phyloP scores from a whole-genome alignment of 371 early-diverging fungal genomes.

The Mucor mucedo region DNA sequence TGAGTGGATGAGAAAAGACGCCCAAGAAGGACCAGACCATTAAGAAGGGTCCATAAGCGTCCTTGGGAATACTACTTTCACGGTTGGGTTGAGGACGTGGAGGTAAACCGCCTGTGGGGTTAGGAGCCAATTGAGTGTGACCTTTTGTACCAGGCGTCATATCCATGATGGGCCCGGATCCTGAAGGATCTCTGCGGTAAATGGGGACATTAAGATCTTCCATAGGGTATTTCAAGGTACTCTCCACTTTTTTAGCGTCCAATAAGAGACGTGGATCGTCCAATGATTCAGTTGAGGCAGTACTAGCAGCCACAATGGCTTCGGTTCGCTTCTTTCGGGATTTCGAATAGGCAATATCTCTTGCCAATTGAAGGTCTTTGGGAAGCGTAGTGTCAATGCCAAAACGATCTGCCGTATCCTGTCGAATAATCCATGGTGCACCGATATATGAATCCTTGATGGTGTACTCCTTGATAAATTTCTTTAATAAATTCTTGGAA shows the following conservation, averaged over 20 bases:
- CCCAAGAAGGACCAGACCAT: constrained; percentile 55
- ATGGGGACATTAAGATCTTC: constrained; percentile 62
- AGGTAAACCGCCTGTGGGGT: constrained; percentile 43
- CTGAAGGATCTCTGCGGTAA: constrained; percentile 41
- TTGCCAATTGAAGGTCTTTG: constrained; percentile 46
- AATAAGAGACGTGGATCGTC: constrained; percentile 16
- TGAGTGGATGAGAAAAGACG: constrained; percentile 45
- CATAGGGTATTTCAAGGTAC: constrained; percentile 59
- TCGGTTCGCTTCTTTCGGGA: constrained; percentile 47
- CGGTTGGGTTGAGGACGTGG: constrained; percentile 26
- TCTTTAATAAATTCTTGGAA: constrained; percentile 72
- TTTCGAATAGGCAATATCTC: constrained; percentile 51
- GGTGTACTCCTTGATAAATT: constrained; percentile 71
- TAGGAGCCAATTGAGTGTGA: constrained; percentile 13
- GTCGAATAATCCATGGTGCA: constrained; percentile 75
- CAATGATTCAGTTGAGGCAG: constrained; percentile 14
- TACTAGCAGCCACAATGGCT: not conserved
- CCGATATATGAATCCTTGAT: constrained; percentile 71
- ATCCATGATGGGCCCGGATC: constrained; percentile 35
- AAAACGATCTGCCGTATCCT: constrained; percentile 48
- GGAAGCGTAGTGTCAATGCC: constrained; percentile 59
- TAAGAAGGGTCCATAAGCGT: constrained; percentile 41
- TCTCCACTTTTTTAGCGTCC: constrained; percentile 41
- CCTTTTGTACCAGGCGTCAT: constrained; percentile 39
- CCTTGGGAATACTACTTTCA: constrained; percentile 35